Evolutionary conservation across 768 basidiomycete species (phyloP), one percentile per base, ranked within the genome.

Genomic region (Tephrocybe sp.): DNA sequence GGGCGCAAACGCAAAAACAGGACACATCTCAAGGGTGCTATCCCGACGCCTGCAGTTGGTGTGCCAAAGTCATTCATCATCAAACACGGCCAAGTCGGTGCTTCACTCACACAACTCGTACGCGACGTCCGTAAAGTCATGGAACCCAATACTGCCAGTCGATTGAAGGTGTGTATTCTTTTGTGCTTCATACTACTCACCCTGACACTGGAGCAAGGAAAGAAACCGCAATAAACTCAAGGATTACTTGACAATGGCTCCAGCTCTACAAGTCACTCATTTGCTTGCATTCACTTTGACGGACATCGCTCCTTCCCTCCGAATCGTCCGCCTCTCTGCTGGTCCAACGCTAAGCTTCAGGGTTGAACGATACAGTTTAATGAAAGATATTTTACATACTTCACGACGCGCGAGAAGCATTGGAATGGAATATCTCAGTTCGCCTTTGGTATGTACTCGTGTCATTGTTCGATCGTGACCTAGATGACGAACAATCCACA

Each of bases 61-160:
- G 70, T 70, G 0, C 96, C 96, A 4, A 96, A 90, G 71, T 94
- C 93, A 0, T 98, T 99, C 62, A 89, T 99, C 51, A 90, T 99
- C 64, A 96, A 95, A 67, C 92, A 95, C 71, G 97, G 97, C 32
- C 84, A 86, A 49, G 94, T 98, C 25, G 96, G 97, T 16, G 75
- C 80, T 41, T 92, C 92, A 7, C 73, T 98, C 48, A 71, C 84
- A 4, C 91, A 94, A 62, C 86, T 99, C 30, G 95, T 98, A 16
- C 81, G 90, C 48, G 96, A 99, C 70, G 73, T 97, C 62, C 78
- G 97, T 61, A 90, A 91, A 68, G 91, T 97, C 52, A 92, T 99
- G 91, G 97, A 99, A 65, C 97, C 97, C 52, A 92, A 98, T 62
- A 99, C 97, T 12, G 97, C 96, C 16, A 87, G 86, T 54, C 80